Base-by-base conservation (phyloP, 352 stramenopile genomes). In the Phytophthora brassicae region DNA sequence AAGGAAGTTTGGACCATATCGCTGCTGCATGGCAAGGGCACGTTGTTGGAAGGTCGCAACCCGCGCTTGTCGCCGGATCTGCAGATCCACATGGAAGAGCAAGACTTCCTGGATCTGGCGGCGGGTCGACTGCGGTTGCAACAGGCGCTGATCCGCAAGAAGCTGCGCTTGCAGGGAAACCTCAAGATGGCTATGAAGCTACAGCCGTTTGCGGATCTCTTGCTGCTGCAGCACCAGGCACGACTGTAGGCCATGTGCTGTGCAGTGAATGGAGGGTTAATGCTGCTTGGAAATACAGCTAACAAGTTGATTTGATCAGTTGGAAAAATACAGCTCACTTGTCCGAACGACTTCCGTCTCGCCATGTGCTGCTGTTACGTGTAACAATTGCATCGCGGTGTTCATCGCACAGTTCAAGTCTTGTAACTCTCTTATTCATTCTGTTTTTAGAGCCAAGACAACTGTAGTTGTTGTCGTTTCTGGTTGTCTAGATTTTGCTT, bases 161-260 rank as follows among this genome's bases (percentile, higher is more conserved):
- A 88, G 53, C 61, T 89, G 42, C 74, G 68, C 35, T 61, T 88
- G 31, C 70, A 85, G 17, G 81, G 81, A 39, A 86, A 91, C 54
- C 75, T 91, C 63, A 86, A 81, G 58, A 77, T 89, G 36, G 79
- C 79, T 19, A 91, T 89, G 81, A 86, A 85, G 60, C 68, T 91
- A 19, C 75, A 88, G 60, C 75, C 79, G 1, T 84, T 89, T 39
- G 77, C 75, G 24, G 79, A 86, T 49, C 64, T 89, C n/a, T 63
- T 89, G 36, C 68, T 82, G 35, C 74, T 72, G 41, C 61, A 71
- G 43, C 52, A 74, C 39, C 66, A 72, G 39, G 57, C 69, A 9
- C 53, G 66, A 11, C 61, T 77, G 33, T 77, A 77, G 42, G 48
- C 16, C 56, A 39, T 56, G 16, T 29, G 42, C 31, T 26, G 24